Evolutionary conservation across 2,329 filamentous ascomycete species (phyloP).

Genomic region (Hypomyces rosellus): DNA sequence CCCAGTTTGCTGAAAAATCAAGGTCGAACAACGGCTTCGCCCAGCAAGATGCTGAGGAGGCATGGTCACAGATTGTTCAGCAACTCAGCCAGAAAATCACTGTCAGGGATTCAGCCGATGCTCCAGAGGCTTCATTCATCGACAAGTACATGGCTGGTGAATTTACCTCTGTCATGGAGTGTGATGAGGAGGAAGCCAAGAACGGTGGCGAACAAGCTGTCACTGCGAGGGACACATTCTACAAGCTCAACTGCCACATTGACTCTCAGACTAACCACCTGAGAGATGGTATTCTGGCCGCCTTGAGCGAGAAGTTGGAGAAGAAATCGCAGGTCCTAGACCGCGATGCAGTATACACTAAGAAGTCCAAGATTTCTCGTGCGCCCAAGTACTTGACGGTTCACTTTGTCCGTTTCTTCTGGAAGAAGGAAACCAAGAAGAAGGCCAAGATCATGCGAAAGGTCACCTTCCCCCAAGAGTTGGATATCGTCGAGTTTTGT

Average conservation of each 20-base stretch:
- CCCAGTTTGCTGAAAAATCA: constrained; percentile 87
- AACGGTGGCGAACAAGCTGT: constrained; percentile 67
- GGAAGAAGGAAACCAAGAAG: constrained; percentile 91
- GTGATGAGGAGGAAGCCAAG: constrained; percentile 72
- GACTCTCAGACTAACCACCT: constrained; percentile 81
- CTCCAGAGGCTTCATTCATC: constrained; percentile 63
- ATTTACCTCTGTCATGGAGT: constrained; percentile 72
- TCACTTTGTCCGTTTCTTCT: constrained; percentile 97
- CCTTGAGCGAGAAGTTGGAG: constrained; percentile 81
- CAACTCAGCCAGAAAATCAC: constrained; percentile 75
- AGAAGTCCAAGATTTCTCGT: constrained; percentile 81
- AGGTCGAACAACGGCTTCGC: constrained; percentile 79
- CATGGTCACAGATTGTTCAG: constrained; percentile 90
- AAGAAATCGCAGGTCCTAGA: constrained; percentile 76
- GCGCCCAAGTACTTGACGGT: constrained; percentile 93
- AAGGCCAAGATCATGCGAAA: constrained; percentile 99
- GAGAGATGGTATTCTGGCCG: constrained; percentile 77
- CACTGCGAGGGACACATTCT: constrained; percentile 66
- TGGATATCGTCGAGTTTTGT: constrained; percentile 93
- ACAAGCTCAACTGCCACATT: constrained; percentile 96
- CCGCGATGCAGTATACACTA: constrained; percentile 79
- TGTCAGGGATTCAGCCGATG: constrained; percentile 46
- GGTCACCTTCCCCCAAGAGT: constrained; percentile 88
- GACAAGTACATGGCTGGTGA: constrained; percentile 85
- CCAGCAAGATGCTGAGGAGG: constrained; percentile 98